Conservation (phyloP, 2,329 filamentous ascomycete genomes). For the Myriosclerotinia duriaeana region DNA sequence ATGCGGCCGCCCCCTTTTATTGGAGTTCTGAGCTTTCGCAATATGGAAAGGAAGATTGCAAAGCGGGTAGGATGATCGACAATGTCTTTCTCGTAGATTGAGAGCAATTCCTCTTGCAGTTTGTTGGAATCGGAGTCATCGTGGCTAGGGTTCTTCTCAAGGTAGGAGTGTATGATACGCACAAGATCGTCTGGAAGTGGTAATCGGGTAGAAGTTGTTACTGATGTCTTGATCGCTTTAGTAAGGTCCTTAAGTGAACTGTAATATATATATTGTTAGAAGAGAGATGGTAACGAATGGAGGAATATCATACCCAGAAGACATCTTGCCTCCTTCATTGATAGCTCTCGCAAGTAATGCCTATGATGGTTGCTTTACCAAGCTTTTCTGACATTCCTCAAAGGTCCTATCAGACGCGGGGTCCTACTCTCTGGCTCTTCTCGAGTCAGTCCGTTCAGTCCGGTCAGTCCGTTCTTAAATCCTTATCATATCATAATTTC, state of each 20-base stretch:
- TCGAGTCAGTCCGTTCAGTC: background rate
- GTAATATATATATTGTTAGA: constrained; percentile 14
- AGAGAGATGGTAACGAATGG: background rate
- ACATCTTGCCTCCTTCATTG: constrained; percentile 23
- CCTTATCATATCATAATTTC: constrained; percentile 1
- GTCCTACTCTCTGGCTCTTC: background rate
- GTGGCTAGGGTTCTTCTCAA: constrained; percentile 64
- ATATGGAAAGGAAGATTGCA: constrained; percentile 66
- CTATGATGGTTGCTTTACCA: constrained; percentile 7
- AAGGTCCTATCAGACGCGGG: background rate
- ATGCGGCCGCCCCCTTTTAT: constrained; percentile 63
- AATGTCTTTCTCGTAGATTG: constrained; percentile 65
- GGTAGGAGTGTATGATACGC: constrained; percentile 62
- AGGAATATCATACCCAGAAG: constrained; percentile 22
- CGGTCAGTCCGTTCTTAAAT: background rate
- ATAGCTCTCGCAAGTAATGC: constrained; percentile 11
- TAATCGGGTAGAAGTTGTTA: constrained; percentile 48
- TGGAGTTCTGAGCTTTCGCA: constrained; percentile 62
- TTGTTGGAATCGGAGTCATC: constrained; percentile 70
- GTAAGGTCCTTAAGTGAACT: constrained; percentile 55
- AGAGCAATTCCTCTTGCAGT: constrained; percentile 69
- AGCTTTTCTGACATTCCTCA: constrained; percentile 16
- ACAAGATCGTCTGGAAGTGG: constrained; percentile 67
- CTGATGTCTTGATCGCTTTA: constrained; percentile 55
- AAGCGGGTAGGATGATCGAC: constrained; percentile 55